Evolutionary conservation across 2,329 filamentous ascomycete genomes (phyloP).

Genomic region (Verticillium alfalfae): DNA sequence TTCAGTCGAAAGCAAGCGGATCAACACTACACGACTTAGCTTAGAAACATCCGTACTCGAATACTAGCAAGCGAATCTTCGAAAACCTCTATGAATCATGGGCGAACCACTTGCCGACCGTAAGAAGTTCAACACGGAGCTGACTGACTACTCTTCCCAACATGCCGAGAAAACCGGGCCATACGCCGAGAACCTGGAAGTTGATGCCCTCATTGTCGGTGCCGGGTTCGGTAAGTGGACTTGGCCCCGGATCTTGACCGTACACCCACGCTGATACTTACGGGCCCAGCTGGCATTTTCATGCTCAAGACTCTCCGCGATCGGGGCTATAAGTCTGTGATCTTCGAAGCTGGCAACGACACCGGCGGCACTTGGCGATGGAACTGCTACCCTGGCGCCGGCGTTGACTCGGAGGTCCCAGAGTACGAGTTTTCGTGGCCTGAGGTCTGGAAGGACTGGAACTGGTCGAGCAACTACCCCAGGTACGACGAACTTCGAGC

Average conservation of each 20-base stretch:
- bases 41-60: no score
- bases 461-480: slow-evolving; percentile 48
- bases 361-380: slow-evolving; percentile 50
- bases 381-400: slow-evolving; percentile 51
- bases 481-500: slow-evolving; percentile 42
- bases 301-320: slow-evolving; percentile 42
- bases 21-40: no score
- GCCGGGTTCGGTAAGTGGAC: slow-evolving; percentile 32
- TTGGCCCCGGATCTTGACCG: neutral
- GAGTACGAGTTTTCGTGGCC: slow-evolving; percentile 49
- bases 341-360: slow-evolving; percentile 47
- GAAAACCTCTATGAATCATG: slow-evolving; percentile 8
- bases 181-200: slow-evolving; percentile 35
- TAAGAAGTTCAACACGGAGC: slow-evolving; percentile 34
- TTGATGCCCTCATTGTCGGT: slow-evolving; percentile 38
- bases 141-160: slow-evolving; percentile 28
- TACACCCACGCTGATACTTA: neutral
- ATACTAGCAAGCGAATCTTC: neutral
- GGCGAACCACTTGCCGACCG: slow-evolving; percentile 6
- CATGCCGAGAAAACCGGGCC: slow-evolving; percentile 26
- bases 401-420: slow-evolving; percentile 48
- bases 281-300: no score
- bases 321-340: slow-evolving; percentile 37
- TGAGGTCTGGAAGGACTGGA: slow-evolving; percentile 49
- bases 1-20: neutral